Evolutionary conservation across 495 filamentous ascomycete genomes (phyloP).

Genomic region (Aspergillus panamensis): DNA sequence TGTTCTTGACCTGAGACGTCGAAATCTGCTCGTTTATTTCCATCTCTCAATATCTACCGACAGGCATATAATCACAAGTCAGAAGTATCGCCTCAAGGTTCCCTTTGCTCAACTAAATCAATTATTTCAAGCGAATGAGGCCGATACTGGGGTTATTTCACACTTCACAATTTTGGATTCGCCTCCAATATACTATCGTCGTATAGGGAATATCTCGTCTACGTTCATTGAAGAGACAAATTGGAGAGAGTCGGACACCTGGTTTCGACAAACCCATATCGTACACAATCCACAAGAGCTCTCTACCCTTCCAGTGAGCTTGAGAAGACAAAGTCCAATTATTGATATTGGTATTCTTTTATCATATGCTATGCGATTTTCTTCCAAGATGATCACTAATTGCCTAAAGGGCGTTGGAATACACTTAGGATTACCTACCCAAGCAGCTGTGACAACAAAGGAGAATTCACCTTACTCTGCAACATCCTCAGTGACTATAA

Average conservation of each 20-base stretch:
- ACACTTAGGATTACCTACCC: slow-evolving; percentile 36
- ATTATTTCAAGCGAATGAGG: slow-evolving; percentile 46
- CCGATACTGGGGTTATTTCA: slow-evolving; percentile 36
- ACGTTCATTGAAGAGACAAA: slow-evolving; percentile 37
- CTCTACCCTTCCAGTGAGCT: slow-evolving; percentile 44
- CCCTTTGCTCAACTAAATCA: slow-evolving; percentile 59
- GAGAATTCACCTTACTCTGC: slow-evolving; percentile 42
- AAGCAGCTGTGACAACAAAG: slow-evolving; percentile 27
- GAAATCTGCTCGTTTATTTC: slow-evolving; percentile 32
- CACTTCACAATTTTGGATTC: slow-evolving; percentile 57
- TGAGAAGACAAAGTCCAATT: slow-evolving; percentile 53
- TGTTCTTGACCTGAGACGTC: slow-evolving; percentile 28
- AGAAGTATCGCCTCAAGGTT: slow-evolving; percentile 53
- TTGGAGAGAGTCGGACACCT: slow-evolving; percentile 68
- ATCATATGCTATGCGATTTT: neutral
- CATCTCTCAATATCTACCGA: slow-evolving; percentile 16
- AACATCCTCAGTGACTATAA: slow-evolving; percentile 71
- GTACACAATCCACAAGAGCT: slow-evolving; percentile 41
- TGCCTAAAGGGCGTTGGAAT: slow-evolving; percentile 36
- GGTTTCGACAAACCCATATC: slow-evolving; percentile 74
- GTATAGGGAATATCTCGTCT: slow-evolving; percentile 37
- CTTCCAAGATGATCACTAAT: neutral
- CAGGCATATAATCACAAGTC: slow-evolving; percentile 5
- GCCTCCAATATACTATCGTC: slow-evolving; percentile 64
- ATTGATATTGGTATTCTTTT: slow-evolving; percentile 69